Evolutionary conservation across 352 stramenopile genomes (phyloP).

Genomic region (Phytophthora foliorum): DNA sequence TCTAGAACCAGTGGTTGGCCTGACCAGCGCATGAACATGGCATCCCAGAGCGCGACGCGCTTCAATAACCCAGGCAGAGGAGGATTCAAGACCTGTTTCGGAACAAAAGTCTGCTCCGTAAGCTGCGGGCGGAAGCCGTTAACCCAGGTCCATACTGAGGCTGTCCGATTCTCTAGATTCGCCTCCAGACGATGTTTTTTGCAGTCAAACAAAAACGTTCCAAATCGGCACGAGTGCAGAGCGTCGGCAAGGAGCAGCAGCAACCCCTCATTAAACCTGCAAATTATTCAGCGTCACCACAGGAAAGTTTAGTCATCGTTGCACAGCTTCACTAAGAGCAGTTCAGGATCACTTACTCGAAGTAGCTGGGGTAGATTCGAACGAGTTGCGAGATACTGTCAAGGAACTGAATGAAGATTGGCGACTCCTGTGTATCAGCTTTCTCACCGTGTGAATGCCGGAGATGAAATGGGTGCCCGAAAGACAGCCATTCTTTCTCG

Average conservation of each 20-base stretch:
- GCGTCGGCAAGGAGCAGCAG: constrained; percentile 96
- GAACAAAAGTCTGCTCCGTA: constrained; percentile 60
- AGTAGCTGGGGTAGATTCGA: constrained; percentile 95
- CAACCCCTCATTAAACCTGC: constrained; percentile 94
- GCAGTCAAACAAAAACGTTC: constrained; percentile 98
- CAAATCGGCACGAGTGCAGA: constrained; percentile 98
- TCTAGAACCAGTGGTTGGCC: constrained; percentile 70
- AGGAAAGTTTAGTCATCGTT: constrained; percentile 9
- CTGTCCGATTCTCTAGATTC: constrained; percentile 66
- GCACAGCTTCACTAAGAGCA: background rate
- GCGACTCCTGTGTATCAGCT: constrained; percentile 81
- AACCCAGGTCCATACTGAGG: constrained; percentile 86
- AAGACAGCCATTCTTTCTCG: constrained; percentile 89
- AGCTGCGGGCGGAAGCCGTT: constrained; percentile 80
- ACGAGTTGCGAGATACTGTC: constrained; percentile 89
- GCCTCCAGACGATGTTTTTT: constrained; percentile 82
- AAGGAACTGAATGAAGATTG: constrained; percentile 90
- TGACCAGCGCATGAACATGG: constrained; percentile 82
- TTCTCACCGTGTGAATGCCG: constrained; percentile 83
- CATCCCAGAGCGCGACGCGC: constrained; percentile 71
- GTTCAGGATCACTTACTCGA: constrained; percentile 83
- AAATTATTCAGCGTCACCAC: background rate
- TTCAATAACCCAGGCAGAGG: constrained; percentile 71
- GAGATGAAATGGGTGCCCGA: constrained; percentile 86
- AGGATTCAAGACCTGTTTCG: constrained; percentile 64